Conservation (phyloP, 305 asterid species). For the Solanum hybrid region DNA sequence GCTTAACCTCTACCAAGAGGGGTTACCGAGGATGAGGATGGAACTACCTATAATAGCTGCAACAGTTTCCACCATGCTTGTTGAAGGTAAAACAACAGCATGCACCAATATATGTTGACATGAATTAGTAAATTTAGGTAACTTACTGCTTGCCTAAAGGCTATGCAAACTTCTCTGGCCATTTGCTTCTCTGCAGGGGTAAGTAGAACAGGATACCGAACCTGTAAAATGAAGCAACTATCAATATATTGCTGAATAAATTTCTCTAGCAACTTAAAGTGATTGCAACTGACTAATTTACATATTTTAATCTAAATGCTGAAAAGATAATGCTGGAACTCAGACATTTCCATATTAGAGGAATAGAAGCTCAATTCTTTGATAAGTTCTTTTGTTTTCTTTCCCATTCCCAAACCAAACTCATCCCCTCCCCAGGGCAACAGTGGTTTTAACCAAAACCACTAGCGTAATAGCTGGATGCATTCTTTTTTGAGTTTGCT, state of each 20-base stretch:
- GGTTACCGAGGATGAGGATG: not conserved
- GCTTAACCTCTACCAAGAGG: not conserved
- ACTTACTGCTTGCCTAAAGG: conserved; percentile 85
- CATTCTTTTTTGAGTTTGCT: not conserved
- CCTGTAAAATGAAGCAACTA: conserved; percentile 34
- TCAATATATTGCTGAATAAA: not conserved
- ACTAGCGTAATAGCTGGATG: not conserved
- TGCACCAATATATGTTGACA: not conserved
- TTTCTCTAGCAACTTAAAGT: not conserved
- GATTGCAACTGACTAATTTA: not conserved
- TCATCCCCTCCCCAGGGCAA: not conserved
- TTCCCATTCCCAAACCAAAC: not conserved
- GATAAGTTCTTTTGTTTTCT: not conserved
- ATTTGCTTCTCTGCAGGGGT: conserved; percentile 80
- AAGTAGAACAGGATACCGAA: conserved; percentile 79
- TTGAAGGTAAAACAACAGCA: not conserved
- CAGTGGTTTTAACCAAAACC: not conserved
- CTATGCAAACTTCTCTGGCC: conserved; percentile 80
- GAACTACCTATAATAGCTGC: not conserved
- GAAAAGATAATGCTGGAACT: not conserved
- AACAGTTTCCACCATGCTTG: not conserved
- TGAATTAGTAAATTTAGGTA: not conserved
- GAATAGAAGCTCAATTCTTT: not conserved
- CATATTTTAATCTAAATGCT: not conserved
- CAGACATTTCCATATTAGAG: not conserved